Conservation (phyloP, 768 basidiomycete species). For the Lanmaoa pseudosensibilis region DNA sequence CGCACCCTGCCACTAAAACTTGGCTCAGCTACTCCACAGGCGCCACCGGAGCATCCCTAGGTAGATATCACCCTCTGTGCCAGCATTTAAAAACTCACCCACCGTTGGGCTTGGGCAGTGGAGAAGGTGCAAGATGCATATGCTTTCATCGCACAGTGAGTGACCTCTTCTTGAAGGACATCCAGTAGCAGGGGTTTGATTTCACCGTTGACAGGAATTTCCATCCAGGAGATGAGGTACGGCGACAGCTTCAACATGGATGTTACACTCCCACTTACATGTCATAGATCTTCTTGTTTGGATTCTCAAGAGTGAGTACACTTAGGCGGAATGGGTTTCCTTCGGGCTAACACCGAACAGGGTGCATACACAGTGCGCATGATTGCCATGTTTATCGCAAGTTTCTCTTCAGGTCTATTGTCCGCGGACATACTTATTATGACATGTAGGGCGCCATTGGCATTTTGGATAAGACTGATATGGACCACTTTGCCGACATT, state of each 20-base stretch:
- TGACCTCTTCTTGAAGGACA: slow-evolving; percentile 2
- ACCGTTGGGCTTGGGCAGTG: slow-evolving; percentile 36
- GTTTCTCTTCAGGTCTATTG: not conserved
- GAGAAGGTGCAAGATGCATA: slow-evolving; percentile 79
- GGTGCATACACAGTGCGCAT: slow-evolving; percentile 78
- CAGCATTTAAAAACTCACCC: slow-evolving; percentile 1
- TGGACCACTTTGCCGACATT: slow-evolving; percentile 69
- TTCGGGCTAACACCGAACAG: slow-evolving; percentile 34
- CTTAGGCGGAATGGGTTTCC: not conserved
- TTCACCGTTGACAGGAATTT: slow-evolving; percentile 52
- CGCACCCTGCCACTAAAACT: not conserved
- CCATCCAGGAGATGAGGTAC: slow-evolving; percentile 68
- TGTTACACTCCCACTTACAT: slow-evolving; percentile 6
- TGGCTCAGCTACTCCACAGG: slow-evolving; percentile 40
- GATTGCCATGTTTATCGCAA: slow-evolving; percentile 57
- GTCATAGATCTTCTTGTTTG: slow-evolving; percentile 69
- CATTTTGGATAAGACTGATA: slow-evolving; percentile 65
- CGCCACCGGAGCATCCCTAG: slow-evolving; percentile 61
- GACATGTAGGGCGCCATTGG: slow-evolving; percentile 61
- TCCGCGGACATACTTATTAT: not conserved
- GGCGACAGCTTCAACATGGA: not conserved
- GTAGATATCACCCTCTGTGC: slow-evolving; percentile 32
- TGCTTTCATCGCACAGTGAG: slow-evolving; percentile 79
- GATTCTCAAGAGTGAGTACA: slow-evolving; percentile 63
- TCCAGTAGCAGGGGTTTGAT: not conserved